Evolutionary conservation across 352 stramenopile species (phyloP).

Genomic region (Phytophthora tubulina): DNA sequence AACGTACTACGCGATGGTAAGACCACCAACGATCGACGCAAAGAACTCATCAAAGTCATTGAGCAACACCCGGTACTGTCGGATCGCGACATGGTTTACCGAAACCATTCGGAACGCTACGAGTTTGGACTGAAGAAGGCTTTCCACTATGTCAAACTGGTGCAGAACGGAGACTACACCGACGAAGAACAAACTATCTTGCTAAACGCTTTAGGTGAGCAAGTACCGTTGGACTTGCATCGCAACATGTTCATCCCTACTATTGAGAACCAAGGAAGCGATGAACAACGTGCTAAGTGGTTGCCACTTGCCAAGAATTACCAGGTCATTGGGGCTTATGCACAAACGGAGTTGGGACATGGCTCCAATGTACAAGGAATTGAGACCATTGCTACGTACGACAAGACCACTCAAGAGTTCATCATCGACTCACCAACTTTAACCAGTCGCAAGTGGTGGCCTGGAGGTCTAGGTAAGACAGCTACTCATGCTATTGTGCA

Average conservation of each 20-base stretch:
- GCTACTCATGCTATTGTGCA: slow-evolving; percentile 31
- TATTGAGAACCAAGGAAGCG: slow-evolving; percentile 31
- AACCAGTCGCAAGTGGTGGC: slow-evolving; percentile 96
- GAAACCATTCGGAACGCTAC: slow-evolving; percentile 38
- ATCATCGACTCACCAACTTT: slow-evolving; percentile 95
- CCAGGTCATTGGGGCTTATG: slow-evolving; percentile 25
- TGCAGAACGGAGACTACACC: slow-evolving; percentile 1
- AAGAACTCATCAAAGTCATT: slow-evolving; percentile 20
- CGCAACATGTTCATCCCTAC: slow-evolving; percentile 35
- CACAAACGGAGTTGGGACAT: slow-evolving; percentile 32
- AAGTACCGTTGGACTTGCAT: slow-evolving; percentile 22
- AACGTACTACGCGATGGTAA: slow-evolving; percentile 23
- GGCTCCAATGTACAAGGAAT: slow-evolving; percentile 32
- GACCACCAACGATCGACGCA: slow-evolving; percentile 18
- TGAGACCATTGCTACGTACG: slow-evolving; percentile 44
- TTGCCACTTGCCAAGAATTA: slow-evolving; percentile 23
- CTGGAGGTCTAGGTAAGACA: slow-evolving; percentile 40
- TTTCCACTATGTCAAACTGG: slow-evolving; percentile 24
- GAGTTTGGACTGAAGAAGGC: slow-evolving; percentile 30
- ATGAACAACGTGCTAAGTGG: slow-evolving; percentile 31
- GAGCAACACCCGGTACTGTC: slow-evolving; percentile 26
- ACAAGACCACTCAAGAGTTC: slow-evolving; percentile 90
- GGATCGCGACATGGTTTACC: slow-evolving; percentile 31
- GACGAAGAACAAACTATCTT: slow-evolving; percentile 25
- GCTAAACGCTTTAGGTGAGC: slow-evolving; percentile 19